Evolutionary conservation across 2,329 filamentous ascomycete genomes (phyloP).

Genomic region (Pseudogymnoascus sp.): DNA sequence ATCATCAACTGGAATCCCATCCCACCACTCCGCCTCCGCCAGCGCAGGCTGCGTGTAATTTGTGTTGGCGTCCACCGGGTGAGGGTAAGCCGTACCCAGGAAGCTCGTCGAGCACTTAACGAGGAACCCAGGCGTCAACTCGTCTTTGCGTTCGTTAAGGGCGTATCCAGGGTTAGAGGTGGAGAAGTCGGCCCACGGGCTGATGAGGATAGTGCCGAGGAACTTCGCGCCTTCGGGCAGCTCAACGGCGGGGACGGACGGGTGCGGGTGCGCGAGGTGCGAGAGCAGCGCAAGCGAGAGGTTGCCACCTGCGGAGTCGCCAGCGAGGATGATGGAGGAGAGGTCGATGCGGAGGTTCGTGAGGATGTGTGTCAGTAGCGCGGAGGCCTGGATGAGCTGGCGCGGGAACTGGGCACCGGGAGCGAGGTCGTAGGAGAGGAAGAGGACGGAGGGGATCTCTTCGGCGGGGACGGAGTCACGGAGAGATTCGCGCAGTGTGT

Average conservation of each 20-base stretch:
- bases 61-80: constrained; percentile 28
- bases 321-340: constrained; percentile 36
- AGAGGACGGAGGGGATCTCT: constrained; percentile 32
- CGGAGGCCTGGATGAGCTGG: constrained; percentile 38
- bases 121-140: constrained; percentile 34
- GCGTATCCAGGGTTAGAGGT: constrained; percentile 33
- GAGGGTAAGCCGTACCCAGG: constrained; percentile 28
- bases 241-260: constrained; percentile 39
- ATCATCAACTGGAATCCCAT: constrained; percentile 36
- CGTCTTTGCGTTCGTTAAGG: constrained; percentile 41
- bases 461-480: background rate
- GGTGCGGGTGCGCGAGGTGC: constrained; percentile 48
- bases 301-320: constrained; percentile 47
- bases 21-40: constrained; percentile 46
- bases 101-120: constrained; percentile 40
- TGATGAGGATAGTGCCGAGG: constrained; percentile 43
- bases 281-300: constrained; percentile 37
- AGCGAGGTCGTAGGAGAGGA: constrained; percentile 49
- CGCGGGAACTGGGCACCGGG: constrained; percentile 36
- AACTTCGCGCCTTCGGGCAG: constrained; percentile 32
- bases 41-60: constrained; percentile 44
- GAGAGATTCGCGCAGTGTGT: constrained; percentile 11
- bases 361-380: constrained; percentile 35
- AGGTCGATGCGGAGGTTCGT: constrained; percentile 19
- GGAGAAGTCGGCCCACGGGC: constrained; percentile 49